Evolutionary conservation across 306 rosid species (phyloP), one percentile per base, ranked within the genome.

Genomic region (Casuarina glauca): DNA sequence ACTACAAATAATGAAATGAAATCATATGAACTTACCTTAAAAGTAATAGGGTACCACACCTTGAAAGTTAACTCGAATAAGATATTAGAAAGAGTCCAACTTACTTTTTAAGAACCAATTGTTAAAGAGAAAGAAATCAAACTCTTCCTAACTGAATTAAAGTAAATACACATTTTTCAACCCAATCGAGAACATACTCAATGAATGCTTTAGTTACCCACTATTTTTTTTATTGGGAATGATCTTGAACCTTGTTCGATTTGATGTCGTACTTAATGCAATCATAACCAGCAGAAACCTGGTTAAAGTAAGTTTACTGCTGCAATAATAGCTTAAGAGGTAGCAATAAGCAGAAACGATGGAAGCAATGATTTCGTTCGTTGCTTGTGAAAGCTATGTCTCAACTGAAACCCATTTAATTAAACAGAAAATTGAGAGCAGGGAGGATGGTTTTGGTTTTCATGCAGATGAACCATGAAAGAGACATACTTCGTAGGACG

Each of bases 361-460:
- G 83, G 82, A 44, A 5, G 70, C 76, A 73, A 82, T 85, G 74
- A 82, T 85, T 57, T 69, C 68, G 58, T 70, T 68, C 39, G 76
- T 82, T 77, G 83, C 43, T 58, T 81, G 19, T 78, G 76, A 78
- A 81, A 76, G 81, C 58, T 51, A 57, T 72, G 71, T 72, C 69
- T 58, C 74, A 82, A 73, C 79, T 53, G 73, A 81, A 81, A 72
- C 67, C 69, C 43, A 68, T 55, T 20, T 45, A 57, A 70, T 58
- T 16, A 20, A 0, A 46, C 48, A 38, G 19, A 62, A 32, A 41
- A 4, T 43, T 63, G 32, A 52, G 20, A 57, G 51, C 26, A 39
- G 55, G 38, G 55, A 19, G 32, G 36, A 68, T 19, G 67, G 16
- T 2, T 19, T 2, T 26, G 50, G 55, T 72, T 60, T 57, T 63